These are phyloP conservation scores for Exophiala sideris DNA, from an alignment of 2,329 filamentous ascomycete species.

Conservation along the genomic window DNA sequence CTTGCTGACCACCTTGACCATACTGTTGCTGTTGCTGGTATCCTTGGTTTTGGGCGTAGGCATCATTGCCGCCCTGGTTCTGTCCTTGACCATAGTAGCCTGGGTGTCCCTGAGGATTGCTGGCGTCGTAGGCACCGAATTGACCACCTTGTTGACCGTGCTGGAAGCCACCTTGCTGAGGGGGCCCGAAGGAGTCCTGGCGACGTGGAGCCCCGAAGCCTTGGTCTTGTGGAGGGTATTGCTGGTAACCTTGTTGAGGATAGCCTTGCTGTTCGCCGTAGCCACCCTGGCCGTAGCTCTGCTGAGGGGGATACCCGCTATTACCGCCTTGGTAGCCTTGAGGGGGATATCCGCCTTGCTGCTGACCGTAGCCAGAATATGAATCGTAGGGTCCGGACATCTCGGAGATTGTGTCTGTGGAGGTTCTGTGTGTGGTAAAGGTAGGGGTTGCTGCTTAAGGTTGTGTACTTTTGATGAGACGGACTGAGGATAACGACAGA, in stretches of 20 bases:
- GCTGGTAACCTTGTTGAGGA: slow-evolving; percentile 35
- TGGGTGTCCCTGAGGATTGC: slow-evolving; percentile 35
- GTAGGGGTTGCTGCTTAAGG: not conserved
- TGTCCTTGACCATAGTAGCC: slow-evolving; percentile 36
- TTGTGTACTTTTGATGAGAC: not conserved
- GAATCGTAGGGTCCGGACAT: slow-evolving; percentile 56
- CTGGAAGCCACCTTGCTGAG: slow-evolving; percentile 47
- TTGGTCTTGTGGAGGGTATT: slow-evolving; percentile 32
- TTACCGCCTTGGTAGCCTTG: slow-evolving; percentile 30
- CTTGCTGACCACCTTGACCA: slow-evolving; percentile 10
- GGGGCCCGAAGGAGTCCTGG: slow-evolving; percentile 35
- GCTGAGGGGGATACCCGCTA: slow-evolving; percentile 32
- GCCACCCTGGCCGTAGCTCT: slow-evolving; percentile 31
- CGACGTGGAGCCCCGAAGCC: slow-evolving; percentile 46
- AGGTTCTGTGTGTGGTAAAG: not conserved
- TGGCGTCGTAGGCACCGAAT: slow-evolving; percentile 34
- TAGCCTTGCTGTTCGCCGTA: slow-evolving; percentile 36
- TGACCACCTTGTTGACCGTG: slow-evolving; percentile 40
- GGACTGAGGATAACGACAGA: not conserved
- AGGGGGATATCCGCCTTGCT: slow-evolving; percentile 27
- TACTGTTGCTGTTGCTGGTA: slow-evolving; percentile 21
- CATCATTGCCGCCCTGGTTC: slow-evolving; percentile 19
- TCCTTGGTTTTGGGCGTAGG: slow-evolving; percentile 19
- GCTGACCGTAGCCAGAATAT: slow-evolving; percentile 32
- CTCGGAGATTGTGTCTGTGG: not conserved